Conservation (phyloP, 2,329 filamentous ascomycete species). For the Endoconidiophora laricicola region DNA sequence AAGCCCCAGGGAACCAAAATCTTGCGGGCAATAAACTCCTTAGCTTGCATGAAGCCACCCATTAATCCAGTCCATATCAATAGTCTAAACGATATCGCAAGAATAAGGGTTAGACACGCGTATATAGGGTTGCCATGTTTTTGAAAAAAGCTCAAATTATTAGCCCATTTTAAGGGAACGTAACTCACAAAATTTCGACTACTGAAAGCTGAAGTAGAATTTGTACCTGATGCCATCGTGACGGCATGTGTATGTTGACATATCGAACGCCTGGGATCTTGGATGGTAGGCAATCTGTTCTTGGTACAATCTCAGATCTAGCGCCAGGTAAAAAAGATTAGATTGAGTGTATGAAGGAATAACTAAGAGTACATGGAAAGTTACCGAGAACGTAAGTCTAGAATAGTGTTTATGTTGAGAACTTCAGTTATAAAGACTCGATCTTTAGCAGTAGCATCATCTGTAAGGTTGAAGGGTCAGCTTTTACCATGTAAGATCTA, state of each 20-base stretch:
- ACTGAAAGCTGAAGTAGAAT: constrained; percentile 10
- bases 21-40: constrained; percentile 49
- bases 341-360: background rate
- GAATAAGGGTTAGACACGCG: constrained; percentile 36
- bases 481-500: background rate
- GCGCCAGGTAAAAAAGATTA: background rate
- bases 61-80: too few species aligned
- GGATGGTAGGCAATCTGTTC: constrained; percentile 1
- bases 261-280: constrained; percentile 2
- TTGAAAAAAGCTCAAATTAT: background rate
- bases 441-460: constrained; percentile 55
- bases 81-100: constrained; percentile 17
- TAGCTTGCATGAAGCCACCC: constrained; percentile 52
- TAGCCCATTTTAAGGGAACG: constrained; percentile 31
- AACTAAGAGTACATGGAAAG: constrained; percentile 4
- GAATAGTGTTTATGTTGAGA: constrained; percentile 50
- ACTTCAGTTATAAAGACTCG: constrained; percentile 39
- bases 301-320: background rate
- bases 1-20: constrained; percentile 60
- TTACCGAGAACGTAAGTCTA: constrained; percentile 66
- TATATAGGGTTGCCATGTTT: background rate
- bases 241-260: background rate
- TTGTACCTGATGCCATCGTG: constrained; percentile 5
- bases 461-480: constrained; percentile 21
- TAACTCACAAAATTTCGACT: constrained; percentile 9